Conservation (phyloP, 163 green algal genomes). For the Prototheca stagnorum region DNA sequence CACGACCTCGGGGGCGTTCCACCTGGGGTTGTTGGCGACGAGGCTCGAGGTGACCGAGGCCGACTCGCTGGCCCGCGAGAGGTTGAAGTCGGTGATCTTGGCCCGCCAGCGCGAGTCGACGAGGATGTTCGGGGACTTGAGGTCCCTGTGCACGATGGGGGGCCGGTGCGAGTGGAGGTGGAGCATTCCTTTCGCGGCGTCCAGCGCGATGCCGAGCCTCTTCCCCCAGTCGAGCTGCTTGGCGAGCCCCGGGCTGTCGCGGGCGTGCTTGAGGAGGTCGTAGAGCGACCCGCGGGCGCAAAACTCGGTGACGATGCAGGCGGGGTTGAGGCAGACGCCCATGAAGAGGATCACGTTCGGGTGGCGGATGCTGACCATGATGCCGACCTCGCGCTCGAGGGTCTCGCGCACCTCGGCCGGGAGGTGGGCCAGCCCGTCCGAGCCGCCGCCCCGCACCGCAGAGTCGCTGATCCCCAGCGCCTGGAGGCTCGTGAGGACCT, state of each 20-base stretch:
- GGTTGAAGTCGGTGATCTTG: constrained; percentile 50
- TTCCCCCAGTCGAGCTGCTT: constrained; percentile 34
- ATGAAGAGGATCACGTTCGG: constrained; percentile 43
- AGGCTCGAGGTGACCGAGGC: constrained; percentile 18
- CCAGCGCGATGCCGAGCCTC: constrained; percentile 38
- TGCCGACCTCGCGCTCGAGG: constrained; percentile 24
- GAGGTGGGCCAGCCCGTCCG: background rate
- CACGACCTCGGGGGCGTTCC: constrained; percentile 52
- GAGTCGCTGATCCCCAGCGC: background rate
- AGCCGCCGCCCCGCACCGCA: background rate
- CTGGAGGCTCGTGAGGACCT: constrained; percentile 21
- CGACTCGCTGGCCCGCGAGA: constrained; percentile 26
- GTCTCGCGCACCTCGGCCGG: constrained; percentile 12
- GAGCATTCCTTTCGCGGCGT: constrained; percentile 33
- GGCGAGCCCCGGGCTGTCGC: constrained; percentile 5
- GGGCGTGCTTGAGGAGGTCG: constrained; percentile 16
- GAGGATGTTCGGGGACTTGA: constrained; percentile 55
- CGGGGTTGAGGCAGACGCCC: constrained; percentile 34
- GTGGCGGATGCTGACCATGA: constrained; percentile 28
- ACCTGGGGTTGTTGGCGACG: constrained; percentile 49
- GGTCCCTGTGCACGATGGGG: constrained; percentile 47
- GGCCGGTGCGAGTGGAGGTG: constrained; percentile 35
- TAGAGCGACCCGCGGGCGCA: constrained; percentile 19
- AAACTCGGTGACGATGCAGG: constrained; percentile 34
- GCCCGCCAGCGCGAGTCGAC: constrained; percentile 47